Conservation (phyloP, 352 stramenopile genomes). For the Phytophthora citrophthora region DNA sequence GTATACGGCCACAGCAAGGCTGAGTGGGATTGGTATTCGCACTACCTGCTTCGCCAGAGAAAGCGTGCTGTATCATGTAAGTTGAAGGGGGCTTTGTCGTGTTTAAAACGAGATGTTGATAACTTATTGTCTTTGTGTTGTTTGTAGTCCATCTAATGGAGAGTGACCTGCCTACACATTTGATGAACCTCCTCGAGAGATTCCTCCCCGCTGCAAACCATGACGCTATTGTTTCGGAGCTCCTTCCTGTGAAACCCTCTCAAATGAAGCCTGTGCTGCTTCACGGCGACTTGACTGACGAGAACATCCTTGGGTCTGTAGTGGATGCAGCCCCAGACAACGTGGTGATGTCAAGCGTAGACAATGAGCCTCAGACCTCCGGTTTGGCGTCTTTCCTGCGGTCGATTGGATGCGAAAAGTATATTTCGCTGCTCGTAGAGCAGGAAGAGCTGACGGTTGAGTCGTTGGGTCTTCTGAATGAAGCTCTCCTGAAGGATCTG, state of each 20-base stretch:
- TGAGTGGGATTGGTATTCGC: conserved; percentile 81
- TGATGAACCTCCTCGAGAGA: conserved; percentile 63
- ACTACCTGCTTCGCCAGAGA: conserved; percentile 79
- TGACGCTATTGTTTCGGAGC: conserved; percentile 33
- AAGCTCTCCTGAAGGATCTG: conserved; percentile 61
- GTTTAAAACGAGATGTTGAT: background rate
- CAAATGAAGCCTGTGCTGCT: conserved; percentile 61
- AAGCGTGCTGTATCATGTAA: conserved; percentile 74
- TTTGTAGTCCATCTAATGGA: conserved; percentile 68
- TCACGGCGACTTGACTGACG: conserved; percentile 85
- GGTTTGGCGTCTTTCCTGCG: conserved; percentile 47
- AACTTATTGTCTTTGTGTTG: conserved; percentile 7
- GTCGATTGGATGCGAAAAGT: conserved; percentile 60
- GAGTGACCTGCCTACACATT: conserved; percentile 56
- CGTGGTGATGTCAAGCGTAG: conserved; percentile 13
- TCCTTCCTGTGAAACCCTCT: conserved; percentile 46
- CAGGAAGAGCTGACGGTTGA: conserved; percentile 64
- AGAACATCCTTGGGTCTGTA: conserved; percentile 76
- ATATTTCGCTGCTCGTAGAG: conserved; percentile 54
- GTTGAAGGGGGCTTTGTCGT: conserved; percentile 14
- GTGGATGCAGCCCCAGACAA: conserved; percentile 9
- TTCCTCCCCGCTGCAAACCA: conserved; percentile 55
- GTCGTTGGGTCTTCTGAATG: conserved; percentile 50
- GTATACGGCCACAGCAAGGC: conserved; percentile 71
- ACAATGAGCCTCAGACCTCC: conserved; percentile 3